Base-by-base conservation (phyloP, 768 basidiomycete species). In the Psilocybe cyanescens region DNA sequence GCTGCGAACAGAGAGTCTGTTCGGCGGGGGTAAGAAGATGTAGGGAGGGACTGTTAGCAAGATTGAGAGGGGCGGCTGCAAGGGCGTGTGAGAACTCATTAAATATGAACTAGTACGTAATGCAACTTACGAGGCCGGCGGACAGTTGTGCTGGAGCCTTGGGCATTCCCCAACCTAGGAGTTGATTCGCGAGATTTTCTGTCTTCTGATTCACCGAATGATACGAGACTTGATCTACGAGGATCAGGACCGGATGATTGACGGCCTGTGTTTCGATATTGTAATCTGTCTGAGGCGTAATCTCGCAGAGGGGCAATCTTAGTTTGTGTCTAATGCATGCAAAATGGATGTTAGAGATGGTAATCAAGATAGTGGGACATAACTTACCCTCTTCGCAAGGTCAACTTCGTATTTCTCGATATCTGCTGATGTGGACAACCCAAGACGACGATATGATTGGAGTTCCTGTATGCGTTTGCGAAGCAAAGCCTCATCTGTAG, bases 11-110 rank as follows among this genome's bases (percentile, higher is more conserved):
- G 19, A 99, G 86, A 0, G 83, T 79, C 73, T 95, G 94, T 75
- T 99, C 97, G 30, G 87, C 88, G 9, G 88, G 83, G 1, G 94
- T 92, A 66, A 99, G 90, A 8, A 99, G 84, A 70, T 98, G 93
- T 4, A 99, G 78, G 0, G 91, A 93, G 0, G 92, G 90, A 65
- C 93, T 90, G 71, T 95, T 95, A 35, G 95, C 90, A 60, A 99
- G 85, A 71, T 97, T 96, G 68, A 97, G 87, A 2, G 94, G 91
- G 17, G 78, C 79, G 52, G 80, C 81, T 83, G 51, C 14, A 59
- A 57, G 51, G 59, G 41, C 46, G 54, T 44, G 55, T 63, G 60
- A 65, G 51, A 37, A 39, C 44, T 14, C 17, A 30, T 48, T 31
- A 33, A 11, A 29, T 16, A 39, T 24, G 57, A 41, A 47, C 16